Conservation (phyloP, 257 asterid genomes). For the Nicotiana paniculata region DNA sequence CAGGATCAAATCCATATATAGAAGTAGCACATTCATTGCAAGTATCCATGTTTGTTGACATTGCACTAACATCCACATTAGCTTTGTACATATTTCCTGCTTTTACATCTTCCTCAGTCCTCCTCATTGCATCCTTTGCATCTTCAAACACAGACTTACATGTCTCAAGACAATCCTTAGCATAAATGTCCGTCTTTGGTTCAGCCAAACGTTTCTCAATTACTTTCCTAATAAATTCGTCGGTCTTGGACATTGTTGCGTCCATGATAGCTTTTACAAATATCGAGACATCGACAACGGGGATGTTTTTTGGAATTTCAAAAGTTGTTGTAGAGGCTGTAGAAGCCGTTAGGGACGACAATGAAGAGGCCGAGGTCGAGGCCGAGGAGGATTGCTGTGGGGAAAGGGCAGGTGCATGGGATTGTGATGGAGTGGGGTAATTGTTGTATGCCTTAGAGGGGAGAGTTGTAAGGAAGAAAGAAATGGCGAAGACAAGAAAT, state of each 20-base stretch:
- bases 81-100: constrained; percentile 28
- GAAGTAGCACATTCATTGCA: constrained; percentile 27
- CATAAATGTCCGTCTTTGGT: not conserved
- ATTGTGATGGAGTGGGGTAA: not conserved
- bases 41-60: constrained; percentile 23
- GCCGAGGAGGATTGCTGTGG: not conserved
- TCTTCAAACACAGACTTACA: constrained; percentile 26
- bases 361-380: not conserved
- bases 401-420: not conserved
- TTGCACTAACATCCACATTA: constrained; percentile 28
- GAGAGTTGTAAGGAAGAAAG: constrained; percentile 2
- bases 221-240: constrained; percentile 13
- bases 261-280: constrained; percentile 18
- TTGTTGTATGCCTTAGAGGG: not conserved
- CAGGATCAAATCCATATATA: not conserved
- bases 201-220: constrained; percentile 18
- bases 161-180: constrained; percentile 16
- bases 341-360: not conserved
- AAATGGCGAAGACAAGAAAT: constrained; percentile 17
- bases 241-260: constrained; percentile 18
- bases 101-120: constrained; percentile 19
- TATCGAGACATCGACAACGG: not conserved
- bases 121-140: constrained; percentile 28
- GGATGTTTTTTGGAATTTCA: not conserved
- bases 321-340: not conserved